Evolutionary conservation across 2,329 filamentous ascomycete species (phyloP).

Genomic region (Coniochaeta sp.): DNA sequence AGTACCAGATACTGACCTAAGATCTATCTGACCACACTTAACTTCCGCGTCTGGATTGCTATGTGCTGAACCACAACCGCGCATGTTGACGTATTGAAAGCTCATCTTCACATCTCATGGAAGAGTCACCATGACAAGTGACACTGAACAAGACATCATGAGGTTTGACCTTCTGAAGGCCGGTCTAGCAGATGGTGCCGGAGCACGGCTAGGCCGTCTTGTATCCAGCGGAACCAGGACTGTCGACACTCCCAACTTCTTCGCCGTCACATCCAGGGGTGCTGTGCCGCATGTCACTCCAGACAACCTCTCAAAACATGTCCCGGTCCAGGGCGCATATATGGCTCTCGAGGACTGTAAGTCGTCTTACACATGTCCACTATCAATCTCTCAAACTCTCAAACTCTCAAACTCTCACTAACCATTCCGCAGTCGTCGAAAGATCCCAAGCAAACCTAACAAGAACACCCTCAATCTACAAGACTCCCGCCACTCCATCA

Average conservation of each 20-base stretch:
- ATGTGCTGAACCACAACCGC: neutral
- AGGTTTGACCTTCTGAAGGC: slow-evolving; percentile 40
- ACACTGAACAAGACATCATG: slow-evolving; percentile 17
- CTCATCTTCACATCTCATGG: slow-evolving; percentile 6
- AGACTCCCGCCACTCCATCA: slow-evolving; percentile 17
- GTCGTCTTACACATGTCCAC: slow-evolving; percentile 20
- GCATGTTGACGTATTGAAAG: neutral
- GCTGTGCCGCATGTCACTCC: slow-evolving; percentile 82
- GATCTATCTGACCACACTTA: too few relatives aligned
- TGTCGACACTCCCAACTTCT: slow-evolving; percentile 77
- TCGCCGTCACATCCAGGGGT: slow-evolving; percentile 76
- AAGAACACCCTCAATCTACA: slow-evolving; percentile 40
- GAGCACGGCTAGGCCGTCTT: slow-evolving; percentile 61
- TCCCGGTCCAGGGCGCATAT: slow-evolving; percentile 63
- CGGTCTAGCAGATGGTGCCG: slow-evolving; percentile 27
- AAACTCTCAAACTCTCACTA: too few relatives aligned
- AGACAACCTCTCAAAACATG: slow-evolving; percentile 65
- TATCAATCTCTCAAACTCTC: neutral
- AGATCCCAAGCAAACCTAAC: slow-evolving; percentile 27
- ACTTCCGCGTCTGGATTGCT: neutral
- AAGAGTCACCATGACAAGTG: slow-evolving; percentile 8
- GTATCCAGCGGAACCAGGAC: slow-evolving; percentile 50
- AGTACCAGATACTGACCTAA: too few relatives aligned
- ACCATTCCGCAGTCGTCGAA: slow-evolving; percentile 41
- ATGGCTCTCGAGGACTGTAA: slow-evolving; percentile 88